Evolutionary conservation across 129 eudicot species (phyloP), one percentile per base, ranked within the genome.

Genomic region (Helichrysum umbraculigerum): DNA sequence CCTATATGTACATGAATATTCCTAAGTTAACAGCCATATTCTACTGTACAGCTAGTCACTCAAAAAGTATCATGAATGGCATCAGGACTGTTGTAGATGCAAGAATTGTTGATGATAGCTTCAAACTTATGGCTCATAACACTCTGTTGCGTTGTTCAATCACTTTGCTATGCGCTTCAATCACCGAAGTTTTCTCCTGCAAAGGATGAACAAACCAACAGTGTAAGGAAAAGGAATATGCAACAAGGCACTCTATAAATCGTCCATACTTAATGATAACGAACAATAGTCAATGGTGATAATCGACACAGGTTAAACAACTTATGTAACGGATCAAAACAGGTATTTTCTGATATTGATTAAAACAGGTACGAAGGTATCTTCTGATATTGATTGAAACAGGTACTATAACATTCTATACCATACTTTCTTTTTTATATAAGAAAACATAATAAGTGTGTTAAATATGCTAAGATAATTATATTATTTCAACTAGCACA

Each of bases 141-240:
- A 81, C 66, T 70, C 96, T 86, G 78, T 85, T 71, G 4, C 81
- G 84, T 75, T 70, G 87, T 68, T 90, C 96, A 57, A 59, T 82
- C 54, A 78, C 10, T 68, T 80, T 80, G 66, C n/a, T 58, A 74
- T 80, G 79, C 30, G 6, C 85, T 74, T 90, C 96, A 78, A 81
- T 82, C 65, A 81, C 81, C 22, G 82, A 51, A 75, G 71, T 76
- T 76, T 85, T 88, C 79, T 90, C 93, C 91, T 90, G 89, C 88
- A 68, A 75, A 59, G 20, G 71, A 7, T 25, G 16, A 17, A 11
- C 28, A 9, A n/a, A 59, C 1, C 12, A 21, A 32, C 62, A 57
- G 62, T 7, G 14, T 57, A 57, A 57, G 29, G 52, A 50, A 34
- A 52, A 54, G 22, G 0, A 68, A 50, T 60, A 20, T 33, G 28